Percentiles rank a stretch among this genome's conserved stretches.
Conservation (phyloP, 345 rosid species). For the Heritiera fomes region DNA sequence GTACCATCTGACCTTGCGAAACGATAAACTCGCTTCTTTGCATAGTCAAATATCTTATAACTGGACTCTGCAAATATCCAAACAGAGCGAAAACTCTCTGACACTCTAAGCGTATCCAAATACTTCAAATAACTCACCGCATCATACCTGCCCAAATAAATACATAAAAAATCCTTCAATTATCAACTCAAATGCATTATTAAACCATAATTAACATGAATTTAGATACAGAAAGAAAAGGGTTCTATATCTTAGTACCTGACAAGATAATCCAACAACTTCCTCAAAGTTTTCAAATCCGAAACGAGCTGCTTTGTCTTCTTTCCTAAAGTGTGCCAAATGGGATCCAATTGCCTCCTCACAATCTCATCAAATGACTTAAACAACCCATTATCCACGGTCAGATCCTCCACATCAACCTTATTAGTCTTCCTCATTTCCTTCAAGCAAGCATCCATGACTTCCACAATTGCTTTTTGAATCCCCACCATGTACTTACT, state of each 20-base stretch:
- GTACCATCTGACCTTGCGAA: constrained; percentile 51
- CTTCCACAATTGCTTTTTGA: constrained; percentile 86
- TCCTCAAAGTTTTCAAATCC: constrained; percentile 94
- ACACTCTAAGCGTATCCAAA: constrained; percentile 89
- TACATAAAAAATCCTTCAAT: background rate
- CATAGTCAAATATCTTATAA: constrained; percentile 93
- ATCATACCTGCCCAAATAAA: constrained; percentile 68
- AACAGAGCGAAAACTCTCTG: constrained; percentile 96
- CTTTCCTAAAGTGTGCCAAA: constrained; percentile 95
- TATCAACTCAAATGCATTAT: background rate
- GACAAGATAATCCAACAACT: constrained; percentile 94
- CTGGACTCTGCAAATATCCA: constrained; percentile 99
- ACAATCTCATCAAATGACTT: constrained; percentile 99
- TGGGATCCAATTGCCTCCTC: constrained; percentile 93
- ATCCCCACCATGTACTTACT: constrained; percentile 80
- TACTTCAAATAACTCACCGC: constrained; percentile 96
- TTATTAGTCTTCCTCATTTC: constrained; percentile 96
- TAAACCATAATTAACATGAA: constrained; percentile 7
- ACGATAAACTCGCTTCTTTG: constrained; percentile 89
- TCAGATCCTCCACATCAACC: constrained; percentile 95
- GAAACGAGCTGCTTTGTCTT: constrained; percentile 96
- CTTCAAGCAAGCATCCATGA: constrained; percentile 91
- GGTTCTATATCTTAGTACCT: constrained; percentile 43
- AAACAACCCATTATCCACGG: constrained; percentile 91
- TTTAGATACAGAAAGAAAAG: background rate